Evolutionary conservation across 2,329 filamentous ascomycete genomes (phyloP).

Genomic region (Cladosporium phlei): DNA sequence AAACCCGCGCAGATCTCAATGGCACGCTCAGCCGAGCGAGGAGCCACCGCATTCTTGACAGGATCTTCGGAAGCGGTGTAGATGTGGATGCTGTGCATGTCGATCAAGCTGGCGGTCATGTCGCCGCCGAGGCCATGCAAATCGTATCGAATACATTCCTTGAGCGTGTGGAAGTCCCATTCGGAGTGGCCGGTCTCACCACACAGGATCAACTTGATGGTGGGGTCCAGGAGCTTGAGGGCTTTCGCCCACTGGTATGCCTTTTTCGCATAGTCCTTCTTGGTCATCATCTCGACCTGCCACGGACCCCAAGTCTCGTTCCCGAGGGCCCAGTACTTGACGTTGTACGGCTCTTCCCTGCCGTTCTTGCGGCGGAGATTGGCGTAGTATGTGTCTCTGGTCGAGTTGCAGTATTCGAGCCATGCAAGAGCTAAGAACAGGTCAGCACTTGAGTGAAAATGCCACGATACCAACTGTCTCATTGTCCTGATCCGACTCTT

Average conservation of each 20-base stretch:
- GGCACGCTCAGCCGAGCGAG: slow-evolving; percentile 65
- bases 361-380: slow-evolving; percentile 74
- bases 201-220: slow-evolving; percentile 66
- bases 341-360: slow-evolving; percentile 68
- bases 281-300: slow-evolving; percentile 61
- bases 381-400: slow-evolving; percentile 73
- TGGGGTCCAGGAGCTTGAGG: slow-evolving; percentile 66
- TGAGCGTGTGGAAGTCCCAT: slow-evolving; percentile 71
- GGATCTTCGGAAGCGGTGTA: slow-evolving; percentile 60
- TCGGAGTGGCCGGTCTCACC: slow-evolving; percentile 63
- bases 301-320: slow-evolving; percentile 67
- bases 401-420: slow-evolving; percentile 83
- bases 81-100: slow-evolving; percentile 78
- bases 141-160: slow-evolving; percentile 58
- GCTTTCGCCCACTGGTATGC: slow-evolving; percentile 69
- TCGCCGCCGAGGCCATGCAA: slow-evolving; percentile 47
- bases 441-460: background rate
- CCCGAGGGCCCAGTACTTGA: slow-evolving; percentile 82
- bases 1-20: slow-evolving; percentile 65
- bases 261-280: slow-evolving; percentile 64
- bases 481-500: too few relatives aligned
- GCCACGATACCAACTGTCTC: too few relatives aligned
- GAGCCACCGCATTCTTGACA: slow-evolving; percentile 56
- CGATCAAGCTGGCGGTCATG: slow-evolving; percentile 52
- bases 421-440: slow-evolving; percentile 57